Percentiles rank a stretch among this genome's conserved stretches.
Evolutionary conservation across 2,329 filamentous ascomycete species (phyloP).

Genomic region (Cyclaneusma minus): DNA sequence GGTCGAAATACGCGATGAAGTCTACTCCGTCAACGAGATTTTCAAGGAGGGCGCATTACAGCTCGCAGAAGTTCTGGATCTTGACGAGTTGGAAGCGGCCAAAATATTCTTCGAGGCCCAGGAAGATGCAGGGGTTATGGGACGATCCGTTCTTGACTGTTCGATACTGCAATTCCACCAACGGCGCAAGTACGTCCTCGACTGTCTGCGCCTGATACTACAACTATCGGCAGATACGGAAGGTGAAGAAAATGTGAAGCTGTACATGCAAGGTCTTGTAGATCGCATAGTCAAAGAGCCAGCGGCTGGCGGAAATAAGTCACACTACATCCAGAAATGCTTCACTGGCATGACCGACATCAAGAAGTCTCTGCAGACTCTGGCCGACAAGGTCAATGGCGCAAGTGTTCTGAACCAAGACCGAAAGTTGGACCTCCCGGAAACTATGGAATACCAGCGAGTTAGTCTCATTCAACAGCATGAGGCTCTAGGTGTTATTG

Average conservation of each 20-base stretch:
- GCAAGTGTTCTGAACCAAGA: conserved; percentile 58
- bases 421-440: conserved; percentile 46
- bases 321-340: conserved; percentile 64
- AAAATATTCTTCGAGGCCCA: conserved; percentile 60
- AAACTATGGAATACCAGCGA: conserved; percentile 68
- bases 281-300: conserved; percentile 35
- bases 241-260: conserved; percentile 37
- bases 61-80: conserved; percentile 73
- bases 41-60: conserved; percentile 74
- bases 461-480: conserved; percentile 77
- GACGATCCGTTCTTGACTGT: conserved; percentile 59
- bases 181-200: conserved; percentile 65
- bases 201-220: conserved; percentile 68
- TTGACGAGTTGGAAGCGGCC: conserved; percentile 80
- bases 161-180: conserved; percentile 82
- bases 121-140: conserved; percentile 50
- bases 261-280: conserved; percentile 38
- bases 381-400: conserved; percentile 63
- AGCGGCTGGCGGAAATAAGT: conserved; percentile 34
- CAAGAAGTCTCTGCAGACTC: conserved; percentile 58
- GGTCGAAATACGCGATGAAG: conserved; percentile 52
- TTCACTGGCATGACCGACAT: conserved; percentile 62
- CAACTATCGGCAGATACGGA: conserved; percentile 29
- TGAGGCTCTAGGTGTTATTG: conserved; percentile 69
- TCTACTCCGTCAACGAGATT: conserved; percentile 71